Percentiles rank a stretch among this genome's conserved stretches.
Conservation (phyloP, 2,329 filamentous ascomycete genomes). For the Ophiosphaerella narmari region DNA sequence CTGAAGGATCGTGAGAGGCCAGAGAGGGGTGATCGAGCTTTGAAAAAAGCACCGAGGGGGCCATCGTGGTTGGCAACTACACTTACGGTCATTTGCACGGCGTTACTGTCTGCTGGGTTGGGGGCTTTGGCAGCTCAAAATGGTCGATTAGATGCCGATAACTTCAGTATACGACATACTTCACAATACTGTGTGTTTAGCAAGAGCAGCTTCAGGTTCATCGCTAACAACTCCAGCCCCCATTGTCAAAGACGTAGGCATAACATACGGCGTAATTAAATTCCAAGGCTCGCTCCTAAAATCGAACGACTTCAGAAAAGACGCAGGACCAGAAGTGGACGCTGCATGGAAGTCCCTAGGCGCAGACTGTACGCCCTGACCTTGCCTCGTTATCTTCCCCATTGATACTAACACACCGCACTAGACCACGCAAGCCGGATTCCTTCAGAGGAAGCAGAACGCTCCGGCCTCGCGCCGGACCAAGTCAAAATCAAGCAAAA, state of each 20-base stretch:
- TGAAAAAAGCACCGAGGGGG: slow-evolving; percentile 1
- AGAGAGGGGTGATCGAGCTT: slow-evolving; percentile 8
- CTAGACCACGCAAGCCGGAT: slow-evolving; percentile 51
- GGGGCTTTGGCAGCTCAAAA: slow-evolving; percentile 26
- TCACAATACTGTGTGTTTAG: slow-evolving; percentile 40
- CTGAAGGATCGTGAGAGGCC: slow-evolving; percentile 20
- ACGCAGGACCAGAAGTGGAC: slow-evolving; percentile 60
- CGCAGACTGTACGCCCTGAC: slow-evolving; percentile 51
- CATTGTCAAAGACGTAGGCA: slow-evolving; percentile 46
- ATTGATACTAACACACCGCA: neutral
- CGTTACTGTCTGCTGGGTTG: slow-evolving; percentile 22
- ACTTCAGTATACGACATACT: slow-evolving; percentile 33
- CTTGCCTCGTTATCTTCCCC: neutral
- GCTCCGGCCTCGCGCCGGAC: slow-evolving; percentile 57
- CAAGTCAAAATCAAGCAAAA: slow-evolving; percentile 62
- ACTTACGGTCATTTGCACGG: slow-evolving; percentile 18
- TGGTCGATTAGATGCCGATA: slow-evolving; percentile 23
- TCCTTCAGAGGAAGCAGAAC: slow-evolving; percentile 52
- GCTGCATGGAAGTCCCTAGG: slow-evolving; percentile 61
- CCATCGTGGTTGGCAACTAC: slow-evolving; percentile 21
- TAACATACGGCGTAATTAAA: slow-evolving; percentile 46
- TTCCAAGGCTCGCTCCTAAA: slow-evolving; percentile 64
- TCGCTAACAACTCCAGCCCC: slow-evolving; percentile 27
- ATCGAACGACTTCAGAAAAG: slow-evolving; percentile 58
- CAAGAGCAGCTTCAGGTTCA: neutral